Percentiles rank a stretch among this genome's conserved stretches.
Conservation (phyloP, 2,329 filamentous ascomycete species). For the Diaporthe longicolla region DNA sequence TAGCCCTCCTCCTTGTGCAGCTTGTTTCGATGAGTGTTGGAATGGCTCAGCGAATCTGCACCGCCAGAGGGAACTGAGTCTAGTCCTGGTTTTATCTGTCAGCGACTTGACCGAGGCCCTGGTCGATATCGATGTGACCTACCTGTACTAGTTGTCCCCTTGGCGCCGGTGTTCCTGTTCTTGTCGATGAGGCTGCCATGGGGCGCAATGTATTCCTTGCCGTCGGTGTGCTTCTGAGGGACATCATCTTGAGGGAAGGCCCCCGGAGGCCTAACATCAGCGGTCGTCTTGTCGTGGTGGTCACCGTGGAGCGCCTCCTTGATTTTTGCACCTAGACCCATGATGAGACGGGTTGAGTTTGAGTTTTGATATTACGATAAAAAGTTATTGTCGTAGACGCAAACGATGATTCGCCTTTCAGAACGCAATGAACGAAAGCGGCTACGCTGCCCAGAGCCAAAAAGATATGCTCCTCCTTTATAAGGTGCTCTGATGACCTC, state of each 20-base stretch:
- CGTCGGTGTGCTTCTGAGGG: constrained; percentile 41
- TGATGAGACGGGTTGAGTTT: constrained; percentile 35
- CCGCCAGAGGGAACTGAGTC: not conserved
- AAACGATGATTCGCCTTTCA: no score
- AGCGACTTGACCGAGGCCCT: not conserved
- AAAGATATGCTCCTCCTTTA: not conserved
- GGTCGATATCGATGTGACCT: not conserved
- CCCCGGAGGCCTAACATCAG: constrained; percentile 41
- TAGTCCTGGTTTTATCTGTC: not conserved
- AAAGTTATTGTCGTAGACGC: not conserved
- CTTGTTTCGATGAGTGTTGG: constrained; percentile 39
- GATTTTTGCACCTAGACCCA: constrained; percentile 48
- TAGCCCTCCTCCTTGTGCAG: constrained; percentile 40
- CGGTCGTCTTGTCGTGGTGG: constrained; percentile 37
- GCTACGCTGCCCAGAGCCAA: not conserved
- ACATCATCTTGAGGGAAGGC: constrained; percentile 43
- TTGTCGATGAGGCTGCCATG: constrained; percentile 36
- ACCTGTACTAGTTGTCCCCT: constrained; percentile 9
- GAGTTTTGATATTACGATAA: not conserved
- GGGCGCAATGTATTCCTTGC: constrained; percentile 34
- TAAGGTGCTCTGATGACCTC: not conserved
- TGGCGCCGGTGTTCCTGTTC: constrained; percentile 17
- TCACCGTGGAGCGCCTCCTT: constrained; percentile 47
- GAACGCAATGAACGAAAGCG: not conserved
- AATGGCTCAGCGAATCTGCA: constrained; percentile 1